Base-by-base conservation (phyloP, 176 grass and related monocot species). In the Elymus sibiricus region DNA sequence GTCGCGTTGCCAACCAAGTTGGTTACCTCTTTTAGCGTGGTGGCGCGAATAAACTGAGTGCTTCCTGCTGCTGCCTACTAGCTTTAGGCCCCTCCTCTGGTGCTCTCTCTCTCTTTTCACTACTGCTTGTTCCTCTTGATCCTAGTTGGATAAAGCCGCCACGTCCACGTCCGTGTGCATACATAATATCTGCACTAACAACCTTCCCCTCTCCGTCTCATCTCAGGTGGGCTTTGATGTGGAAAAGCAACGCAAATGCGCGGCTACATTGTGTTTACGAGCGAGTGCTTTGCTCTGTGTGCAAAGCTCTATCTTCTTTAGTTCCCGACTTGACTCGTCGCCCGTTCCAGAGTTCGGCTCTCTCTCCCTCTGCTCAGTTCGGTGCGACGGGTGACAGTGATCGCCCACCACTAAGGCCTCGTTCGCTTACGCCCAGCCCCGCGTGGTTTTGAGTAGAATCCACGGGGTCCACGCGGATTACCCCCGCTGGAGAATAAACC, bases 91-190 rank as follows among this genome's bases (percentile, higher is more conserved):
- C 49, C 49, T 77, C 44, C 42, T 27, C 40, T 12, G 16, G 26
- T 64, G 29, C 40, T 1, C 29, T 22, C 12, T 17, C 49, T 58
- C 55, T 11, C 56, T 75, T 4, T 25, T 34, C 22, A 5, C 42
- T 3, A 58, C 19, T 9, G 19, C 55, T 64, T 68, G 58, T 59
- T 64, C 64, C 19, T 24, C 71, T 60, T 68, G 32, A 63, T 89
- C 87, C 83, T 9, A n/a, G 64, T 73, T 83, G 84, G 89, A 90
- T 83, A 90, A 83, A 90, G 43, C 88, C 34, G 7, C 39, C 62
- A 29, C 10, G 4, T 53, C 73, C 73, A 43, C 21, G 9, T 44
- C 70, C 62, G 11, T 28, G 31, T 9, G 31, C 65, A 37, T 4
- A 68, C 3, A 84, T 64, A 72, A 84, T 84, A 79, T 72, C 76